Base-by-base conservation (phyloP, 164 flowering plant species). In the Cinnamomum micranthum region DNA sequence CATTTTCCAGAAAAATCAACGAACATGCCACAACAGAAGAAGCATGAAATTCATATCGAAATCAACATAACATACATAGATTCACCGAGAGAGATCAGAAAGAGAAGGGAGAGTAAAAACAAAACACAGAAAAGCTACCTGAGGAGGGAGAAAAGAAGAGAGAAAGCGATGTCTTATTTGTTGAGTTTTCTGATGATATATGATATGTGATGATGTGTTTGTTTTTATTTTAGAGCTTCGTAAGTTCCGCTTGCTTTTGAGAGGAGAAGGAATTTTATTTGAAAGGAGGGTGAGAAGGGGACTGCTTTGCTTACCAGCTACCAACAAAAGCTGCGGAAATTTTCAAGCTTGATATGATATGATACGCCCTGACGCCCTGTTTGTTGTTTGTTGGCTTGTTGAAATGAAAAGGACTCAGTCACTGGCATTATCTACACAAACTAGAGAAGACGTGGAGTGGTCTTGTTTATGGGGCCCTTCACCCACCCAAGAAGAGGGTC, bases 311-410 rank as follows among this genome's bases (percentile, higher is more conserved):
- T 31, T 17, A n/a, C 50, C 15, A 33, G 62, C 50, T 68, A 58
- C 73, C 75, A 65, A 64, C 65, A 75, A 2, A 58, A 41, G 2
- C 55, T 31, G 71, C 71, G 50, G 25, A 52, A 5, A 35, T 7
- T 20, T 28, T 65, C 68, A 65, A 10, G 31, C 68, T 15, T 41
- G 47, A 41, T 7, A 41, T 7, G 47, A 31, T 4, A 31, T 4
- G 33, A 31, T 31, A 31, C 2, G 10, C 47, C 47, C 9, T 6
- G 27, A 25, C 27, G 27, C 27, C 27, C 1, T 41, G 47, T 41
- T 41, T 41, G 47, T 9, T 41, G 47, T 0, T 3, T 31, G 33
- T 31, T 31, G 4, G 33, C 33, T 7, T 35, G 0, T 4, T 7
- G 47, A 6, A 41, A 41, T 7, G 11, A 41, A 41, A 41, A 9